Base-by-base conservation (phyloP, 108 stramenopile genomes). In the Mediolabrus comicus region DNA sequence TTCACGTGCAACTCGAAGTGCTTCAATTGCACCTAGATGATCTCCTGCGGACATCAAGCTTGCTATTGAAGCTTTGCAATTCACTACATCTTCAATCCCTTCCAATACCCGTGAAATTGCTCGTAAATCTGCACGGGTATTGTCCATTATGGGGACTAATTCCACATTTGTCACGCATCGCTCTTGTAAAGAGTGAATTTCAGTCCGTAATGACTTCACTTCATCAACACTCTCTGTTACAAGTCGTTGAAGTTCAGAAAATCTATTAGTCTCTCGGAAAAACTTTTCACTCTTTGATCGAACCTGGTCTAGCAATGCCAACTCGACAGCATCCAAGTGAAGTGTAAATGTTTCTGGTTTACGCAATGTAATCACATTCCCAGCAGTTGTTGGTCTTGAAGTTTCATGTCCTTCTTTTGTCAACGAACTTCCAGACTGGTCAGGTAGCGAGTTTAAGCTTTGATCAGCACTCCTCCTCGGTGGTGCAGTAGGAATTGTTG, bases 201-300 rank as follows among this genome's bases (percentile, higher is more conserved):
- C 68, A 1, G 34, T 62, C 24, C 87, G 68, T 53, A 95, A 55
- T 24, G 39, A 51, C 11, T 75, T 69, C n/a, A 92, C 89, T 58
- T 95, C 88, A 19, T 81, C 70, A 32, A 91, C 66, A 27, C 85
- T 72, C n/a, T 65, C 69, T 9, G 83, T 77, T 27, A 92, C 88
- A 36, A 86, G 72, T 8, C 76, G 57, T 53, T 90, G 82, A 27
- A 95, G 65, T 67, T 91, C 80, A 3, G 85, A 84, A 64, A 95
- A 95, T 1, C 92, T 81, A 33, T 86, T 88, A 5, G 91, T 92
- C 73, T 95, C 95, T 24, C 91, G 87, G 79, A 95, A 95, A 62
- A 92, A 95, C 41, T 86, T 77, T 22, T 64, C 71, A 11, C 83
- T 83, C 67, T 91, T 88, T 41, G 85, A 77, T 43, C 90, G 77